Percentiles rank a stretch among this genome's conserved stretches.
These are phyloP conservation scores for Cinnamomum chago DNA, from an alignment of 164 flowering plant genomes.

Conservation along the genomic window DNA sequence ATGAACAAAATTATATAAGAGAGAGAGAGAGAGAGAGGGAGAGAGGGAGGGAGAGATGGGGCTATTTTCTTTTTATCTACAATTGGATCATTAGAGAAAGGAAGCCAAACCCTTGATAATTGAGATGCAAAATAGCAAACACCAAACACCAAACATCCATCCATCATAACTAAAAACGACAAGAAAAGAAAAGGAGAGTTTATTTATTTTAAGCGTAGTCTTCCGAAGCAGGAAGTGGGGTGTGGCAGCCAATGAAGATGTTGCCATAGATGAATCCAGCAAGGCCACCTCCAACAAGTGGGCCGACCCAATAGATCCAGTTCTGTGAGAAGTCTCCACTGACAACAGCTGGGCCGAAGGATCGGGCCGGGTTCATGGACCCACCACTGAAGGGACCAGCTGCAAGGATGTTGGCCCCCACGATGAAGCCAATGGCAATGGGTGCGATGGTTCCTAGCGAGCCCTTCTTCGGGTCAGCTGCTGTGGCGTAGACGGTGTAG, in stretches of 20 bases:
- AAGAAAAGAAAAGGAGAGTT: background rate
- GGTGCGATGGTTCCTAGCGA: conserved; percentile 59
- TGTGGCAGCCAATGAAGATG: conserved; percentile 54
- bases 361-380: conserved; percentile 76
- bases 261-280: conserved; percentile 62
- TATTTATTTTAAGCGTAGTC: conserved; percentile 25
- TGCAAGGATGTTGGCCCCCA: conserved; percentile 69
- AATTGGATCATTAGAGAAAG: too few species aligned
- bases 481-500: conserved; percentile 75
- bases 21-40: too few species aligned
- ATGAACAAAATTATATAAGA: too few species aligned
- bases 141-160: background rate
- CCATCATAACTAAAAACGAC: background rate
- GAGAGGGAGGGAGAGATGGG: too few species aligned
- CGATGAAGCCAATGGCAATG: conserved; percentile 72
- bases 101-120: background rate
- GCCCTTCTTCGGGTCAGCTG: conserved; percentile 71
- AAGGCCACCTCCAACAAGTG: conserved; percentile 62
- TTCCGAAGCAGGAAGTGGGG: conserved; percentile 36
- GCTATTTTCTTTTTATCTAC: too few species aligned
- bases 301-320: conserved; percentile 84
- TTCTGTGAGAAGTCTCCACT: conserved; percentile 40
- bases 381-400: conserved; percentile 77
- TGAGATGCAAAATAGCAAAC: background rate
- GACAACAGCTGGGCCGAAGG: conserved; percentile 69